Percentiles rank a stretch among this genome's conserved stretches.
These are phyloP conservation scores for Trypanosoma vivax DNA, from an alignment of 208 protist species.

Conservation along the genomic window DNA sequence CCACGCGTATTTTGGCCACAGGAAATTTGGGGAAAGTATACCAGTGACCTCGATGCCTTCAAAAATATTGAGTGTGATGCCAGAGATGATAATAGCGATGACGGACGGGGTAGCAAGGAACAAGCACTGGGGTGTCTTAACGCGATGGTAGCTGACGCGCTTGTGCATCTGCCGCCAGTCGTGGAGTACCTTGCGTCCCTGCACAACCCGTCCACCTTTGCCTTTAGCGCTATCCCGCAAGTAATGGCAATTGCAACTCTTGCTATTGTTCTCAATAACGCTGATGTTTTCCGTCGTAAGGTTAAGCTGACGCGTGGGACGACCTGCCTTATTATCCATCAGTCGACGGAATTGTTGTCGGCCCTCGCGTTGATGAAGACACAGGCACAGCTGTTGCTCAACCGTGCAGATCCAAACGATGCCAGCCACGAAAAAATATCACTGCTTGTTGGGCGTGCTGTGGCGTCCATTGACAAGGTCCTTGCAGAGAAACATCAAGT, in stretches of 20 bases:
- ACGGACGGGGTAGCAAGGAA: background rate
- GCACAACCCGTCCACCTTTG: constrained; percentile 80
- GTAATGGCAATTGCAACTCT: constrained; percentile 96
- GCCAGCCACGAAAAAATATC: constrained; percentile 23
- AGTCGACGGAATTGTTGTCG: constrained; percentile 31
- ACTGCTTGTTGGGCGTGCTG: constrained; percentile 15
- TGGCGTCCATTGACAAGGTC: constrained; percentile 22
- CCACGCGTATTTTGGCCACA: constrained; percentile 93
- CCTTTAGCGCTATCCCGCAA: constrained; percentile 96
- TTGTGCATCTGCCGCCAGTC: constrained; percentile 83
- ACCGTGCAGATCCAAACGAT: constrained; percentile 17
- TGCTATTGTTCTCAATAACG: constrained; percentile 92
- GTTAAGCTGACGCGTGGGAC: constrained; percentile 91
- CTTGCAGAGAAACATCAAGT: constrained; percentile 14
- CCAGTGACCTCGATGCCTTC: constrained; percentile 58
- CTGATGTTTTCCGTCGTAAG: constrained; percentile 82
- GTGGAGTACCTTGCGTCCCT: constrained; percentile 86
- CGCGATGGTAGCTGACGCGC: constrained; percentile 90
- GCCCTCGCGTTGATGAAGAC: constrained; percentile 28
- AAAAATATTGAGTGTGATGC: constrained; percentile 29
- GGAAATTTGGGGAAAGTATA: constrained; percentile 82
- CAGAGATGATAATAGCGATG: background rate
- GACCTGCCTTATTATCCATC: constrained; percentile 55
- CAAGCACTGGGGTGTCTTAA: constrained; percentile 89
- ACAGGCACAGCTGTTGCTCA: constrained; percentile 32